A percentile compares a stretch with the other conserved stretches of the same genome.
Evolutionary conservation across 495 filamentous ascomycete species (phyloP).

Genomic region (Bombardia bombarda): DNA sequence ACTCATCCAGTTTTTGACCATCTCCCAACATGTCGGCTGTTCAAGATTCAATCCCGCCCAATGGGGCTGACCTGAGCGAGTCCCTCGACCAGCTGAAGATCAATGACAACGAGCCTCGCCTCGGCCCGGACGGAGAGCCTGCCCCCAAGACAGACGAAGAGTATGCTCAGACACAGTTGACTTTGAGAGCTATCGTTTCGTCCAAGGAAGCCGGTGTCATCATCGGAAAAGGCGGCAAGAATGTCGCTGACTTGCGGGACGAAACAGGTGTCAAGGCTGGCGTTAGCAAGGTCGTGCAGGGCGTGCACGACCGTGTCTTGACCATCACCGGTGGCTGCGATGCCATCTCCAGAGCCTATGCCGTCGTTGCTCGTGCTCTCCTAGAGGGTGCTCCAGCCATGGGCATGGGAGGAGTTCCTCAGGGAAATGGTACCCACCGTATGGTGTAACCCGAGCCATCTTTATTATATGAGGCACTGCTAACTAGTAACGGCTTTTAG

Average conservation of each 20-base stretch:
- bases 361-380: conserved; percentile 82
- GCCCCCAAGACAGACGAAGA: conserved; percentile 88
- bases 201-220: conserved; percentile 98
- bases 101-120: conserved; percentile 44
- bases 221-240: conserved; percentile 97
- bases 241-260: conserved; percentile 92
- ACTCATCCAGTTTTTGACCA: not conserved
- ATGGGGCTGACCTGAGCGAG: conserved; percentile 42
- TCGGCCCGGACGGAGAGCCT: conserved; percentile 60
- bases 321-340: conserved; percentile 86
- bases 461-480: conserved; percentile 2
- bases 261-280: conserved; percentile 96
- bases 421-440: conserved; percentile 88
- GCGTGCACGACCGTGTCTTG: conserved; percentile 92
- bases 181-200: conserved; percentile 92
- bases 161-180: conserved; percentile 83
- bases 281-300: conserved; percentile 96
- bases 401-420: conserved; percentile 85
- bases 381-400: conserved; percentile 88
- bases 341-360: conserved; percentile 82
- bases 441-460: conserved; percentile 29
- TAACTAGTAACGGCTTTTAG: conserved; percentile 43
- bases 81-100: conserved; percentile 40
- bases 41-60: conserved; percentile 34
- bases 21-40: conserved; percentile 44